A percentile compares a stretch with the other conserved stretches of the same genome.
Conservation (phyloP, 2,329 filamentous ascomycete genomes). For the Achaetomium macrosporum region DNA sequence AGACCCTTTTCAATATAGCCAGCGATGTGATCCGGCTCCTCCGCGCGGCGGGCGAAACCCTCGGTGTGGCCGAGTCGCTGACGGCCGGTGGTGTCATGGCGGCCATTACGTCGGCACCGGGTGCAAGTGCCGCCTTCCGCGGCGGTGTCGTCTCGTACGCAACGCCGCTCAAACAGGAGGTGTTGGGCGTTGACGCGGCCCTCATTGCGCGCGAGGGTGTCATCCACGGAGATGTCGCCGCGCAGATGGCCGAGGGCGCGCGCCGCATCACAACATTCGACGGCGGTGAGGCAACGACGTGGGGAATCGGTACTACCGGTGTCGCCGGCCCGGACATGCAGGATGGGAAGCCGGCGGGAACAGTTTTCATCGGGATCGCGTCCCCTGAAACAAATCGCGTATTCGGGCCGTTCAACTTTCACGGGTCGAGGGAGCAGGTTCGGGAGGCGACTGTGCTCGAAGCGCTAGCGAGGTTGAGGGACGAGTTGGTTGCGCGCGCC, state of each 20-base stretch:
- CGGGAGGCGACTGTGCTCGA: slow-evolving; percentile 23
- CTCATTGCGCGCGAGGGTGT: slow-evolving; percentile 25
- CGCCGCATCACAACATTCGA: slow-evolving; percentile 7
- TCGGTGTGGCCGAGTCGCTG: slow-evolving; percentile 30
- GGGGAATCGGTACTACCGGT: slow-evolving; percentile 26
- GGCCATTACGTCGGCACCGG: slow-evolving; percentile 28
- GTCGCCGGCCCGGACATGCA: slow-evolving; percentile 26
- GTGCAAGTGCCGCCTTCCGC: slow-evolving; percentile 29
- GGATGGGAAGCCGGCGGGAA: slow-evolving; percentile 25
- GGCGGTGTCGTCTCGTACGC: slow-evolving; percentile 32
- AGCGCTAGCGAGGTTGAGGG: slow-evolving; percentile 18
- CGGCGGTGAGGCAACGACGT: slow-evolving; percentile 16
- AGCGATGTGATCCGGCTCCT: slow-evolving; percentile 24
- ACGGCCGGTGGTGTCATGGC: slow-evolving; percentile 31
- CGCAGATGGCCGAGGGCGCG: slow-evolving; percentile 17
- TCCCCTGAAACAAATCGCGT: slow-evolving; percentile 9
- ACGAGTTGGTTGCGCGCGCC: slow-evolving; percentile 1
- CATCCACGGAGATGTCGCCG: slow-evolving; percentile 24
- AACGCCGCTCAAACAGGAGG: slow-evolving; percentile 26
- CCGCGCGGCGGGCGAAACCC: slow-evolving; percentile 21
- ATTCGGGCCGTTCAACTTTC: slow-evolving; percentile 24
- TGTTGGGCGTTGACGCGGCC: slow-evolving; percentile 25
- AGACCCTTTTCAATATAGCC: slow-evolving; percentile 15
- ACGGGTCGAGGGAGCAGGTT: slow-evolving; percentile 20
- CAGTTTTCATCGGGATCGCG: slow-evolving; percentile 23